These are phyloP conservation scores for Dendrostoma leiphaemia DNA, from an alignment of 2,329 filamentous ascomycete species.

Conservation along the genomic window DNA sequence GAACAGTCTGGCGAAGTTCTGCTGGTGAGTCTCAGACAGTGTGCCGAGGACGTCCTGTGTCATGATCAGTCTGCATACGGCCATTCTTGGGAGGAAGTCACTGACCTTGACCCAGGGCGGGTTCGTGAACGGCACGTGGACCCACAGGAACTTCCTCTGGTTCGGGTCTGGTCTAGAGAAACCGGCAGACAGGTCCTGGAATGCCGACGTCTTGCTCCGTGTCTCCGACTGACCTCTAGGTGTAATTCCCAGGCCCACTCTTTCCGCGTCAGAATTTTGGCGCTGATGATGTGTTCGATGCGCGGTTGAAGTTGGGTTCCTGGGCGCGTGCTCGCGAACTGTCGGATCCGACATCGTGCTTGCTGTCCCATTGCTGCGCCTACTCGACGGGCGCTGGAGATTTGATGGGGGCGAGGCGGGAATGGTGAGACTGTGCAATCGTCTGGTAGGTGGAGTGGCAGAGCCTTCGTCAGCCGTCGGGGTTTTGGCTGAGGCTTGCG, in stretches of 20 bases:
- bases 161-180: slow-evolving; percentile 38
- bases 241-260: neutral
- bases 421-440: slow-evolving; percentile 31
- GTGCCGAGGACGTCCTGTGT: slow-evolving; percentile 33
- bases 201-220: slow-evolving; percentile 18
- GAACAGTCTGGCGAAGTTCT: slow-evolving; percentile 36
- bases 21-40: slow-evolving; percentile 41
- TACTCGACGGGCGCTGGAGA: slow-evolving; percentile 28
- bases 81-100: slow-evolving; percentile 16
- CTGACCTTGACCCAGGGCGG: slow-evolving; percentile 56
- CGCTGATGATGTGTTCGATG: neutral
- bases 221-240: slow-evolving; percentile 8
- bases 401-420: slow-evolving; percentile 29
- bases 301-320: neutral
- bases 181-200: slow-evolving; percentile 34
- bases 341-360: slow-evolving; percentile 32
- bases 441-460: slow-evolving; percentile 7
- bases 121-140: slow-evolving; percentile 57
- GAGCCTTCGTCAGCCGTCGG: slow-evolving; percentile 24
- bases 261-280: neutral
- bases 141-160: slow-evolving; percentile 54
- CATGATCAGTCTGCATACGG: neutral
- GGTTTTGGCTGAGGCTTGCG: slow-evolving; percentile 25
- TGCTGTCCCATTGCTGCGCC: slow-evolving; percentile 28
- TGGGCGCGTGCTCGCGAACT: slow-evolving; percentile 24